Conservation (phyloP, 352 stramenopile genomes). For the Phytophthora sp. region DNA sequence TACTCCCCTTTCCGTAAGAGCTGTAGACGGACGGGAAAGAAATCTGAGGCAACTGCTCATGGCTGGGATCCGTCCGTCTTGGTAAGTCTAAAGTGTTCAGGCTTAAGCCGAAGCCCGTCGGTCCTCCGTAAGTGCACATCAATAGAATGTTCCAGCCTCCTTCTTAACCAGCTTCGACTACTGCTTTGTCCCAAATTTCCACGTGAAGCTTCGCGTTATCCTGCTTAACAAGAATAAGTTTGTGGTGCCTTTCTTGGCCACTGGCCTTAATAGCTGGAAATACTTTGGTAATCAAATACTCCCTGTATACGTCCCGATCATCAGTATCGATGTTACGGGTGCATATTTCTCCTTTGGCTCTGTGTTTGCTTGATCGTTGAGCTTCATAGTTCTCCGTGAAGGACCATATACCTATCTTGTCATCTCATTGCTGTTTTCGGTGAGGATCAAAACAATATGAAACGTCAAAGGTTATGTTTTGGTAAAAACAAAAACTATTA, state of each 20-base stretch:
- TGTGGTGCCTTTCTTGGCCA: conserved; percentile 5
- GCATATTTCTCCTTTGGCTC: neutral
- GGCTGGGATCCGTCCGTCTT: too few relatives aligned
- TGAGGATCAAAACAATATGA: neutral
- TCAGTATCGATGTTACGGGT: conserved; percentile 4
- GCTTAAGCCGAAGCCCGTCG: too few relatives aligned
- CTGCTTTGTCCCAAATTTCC: conserved; percentile 3
- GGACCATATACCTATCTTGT: neutral
- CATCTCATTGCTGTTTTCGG: neutral
- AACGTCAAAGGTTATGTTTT: neutral
- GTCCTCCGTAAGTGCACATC: too few relatives aligned
- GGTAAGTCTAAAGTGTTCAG: too few relatives aligned
- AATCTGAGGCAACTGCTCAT: too few relatives aligned
- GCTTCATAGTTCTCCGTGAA: neutral
- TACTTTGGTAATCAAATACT: neutral
- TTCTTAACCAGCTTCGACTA: conserved; percentile 2
- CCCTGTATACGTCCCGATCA: neutral
- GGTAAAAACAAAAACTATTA: neutral
- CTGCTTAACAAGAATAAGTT: conserved; percentile 26
- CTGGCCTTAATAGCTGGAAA: conserved; percentile 32
- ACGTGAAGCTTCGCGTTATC: conserved; percentile 30
- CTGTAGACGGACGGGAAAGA: too few relatives aligned
- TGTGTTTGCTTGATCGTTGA: neutral
- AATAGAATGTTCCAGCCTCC: conserved; percentile 30
- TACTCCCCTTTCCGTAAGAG: too few relatives aligned